A percentile compares a stretch with the other conserved stretches of the same genome.
Conservation (phyloP, 2,329 filamentous ascomycete species). For the Aspergillus quadrilineatus region DNA sequence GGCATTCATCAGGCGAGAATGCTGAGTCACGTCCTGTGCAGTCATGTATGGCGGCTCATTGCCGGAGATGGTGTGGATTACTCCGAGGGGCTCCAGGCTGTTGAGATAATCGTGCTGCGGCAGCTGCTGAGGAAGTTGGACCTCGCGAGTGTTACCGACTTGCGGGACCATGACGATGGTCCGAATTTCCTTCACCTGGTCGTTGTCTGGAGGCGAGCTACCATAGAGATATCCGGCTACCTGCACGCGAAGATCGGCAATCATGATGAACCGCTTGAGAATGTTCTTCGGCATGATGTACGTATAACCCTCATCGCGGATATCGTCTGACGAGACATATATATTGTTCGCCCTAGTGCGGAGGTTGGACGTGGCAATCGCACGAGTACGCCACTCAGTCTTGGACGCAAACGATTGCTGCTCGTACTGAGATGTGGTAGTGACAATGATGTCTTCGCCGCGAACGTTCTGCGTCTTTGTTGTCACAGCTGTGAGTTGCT, state of each 20-base stretch:
- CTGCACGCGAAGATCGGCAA: conserved; percentile 92
- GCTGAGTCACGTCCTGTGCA: conserved; percentile 88
- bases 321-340: conserved; percentile 94
- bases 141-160: conserved; percentile 86
- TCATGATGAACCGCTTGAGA: conserved; percentile 95
- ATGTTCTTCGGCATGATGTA: conserved; percentile 99
- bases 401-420: conserved; percentile 97
- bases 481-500: conserved; percentile 92
- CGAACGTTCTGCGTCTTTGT: conserved; percentile 98
- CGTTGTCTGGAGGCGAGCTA: conserved; percentile 86
- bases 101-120: conserved; percentile 90
- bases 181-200: conserved; percentile 93
- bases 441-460: conserved; percentile 96
- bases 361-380: conserved; percentile 93
- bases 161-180: conserved; percentile 98
- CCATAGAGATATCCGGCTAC: conserved; percentile 96
- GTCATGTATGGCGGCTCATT: conserved; percentile 98
- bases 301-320: conserved; percentile 84
- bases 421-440: conserved; percentile 96
- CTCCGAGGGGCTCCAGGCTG: conserved; percentile 81
- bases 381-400: conserved; percentile 96
- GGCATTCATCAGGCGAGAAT: conserved; percentile 81
- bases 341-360: conserved; percentile 96
- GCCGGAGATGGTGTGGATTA: conserved; percentile 93
- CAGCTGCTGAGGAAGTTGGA: conserved; percentile 84